Conservation (phyloP, 805 yeast species). For the Candida nitratophila region DNA sequence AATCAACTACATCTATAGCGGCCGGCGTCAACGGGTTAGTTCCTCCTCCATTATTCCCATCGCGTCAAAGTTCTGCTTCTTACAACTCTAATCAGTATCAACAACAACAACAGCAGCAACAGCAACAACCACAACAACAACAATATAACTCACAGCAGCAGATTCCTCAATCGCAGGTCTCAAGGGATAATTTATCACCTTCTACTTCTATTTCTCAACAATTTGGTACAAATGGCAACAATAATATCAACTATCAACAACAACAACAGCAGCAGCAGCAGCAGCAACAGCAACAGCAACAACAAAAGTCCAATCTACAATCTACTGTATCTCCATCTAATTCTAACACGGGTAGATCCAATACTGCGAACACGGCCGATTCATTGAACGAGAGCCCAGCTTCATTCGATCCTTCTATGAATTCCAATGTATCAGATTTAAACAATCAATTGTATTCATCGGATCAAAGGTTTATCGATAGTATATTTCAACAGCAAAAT, state of each 20-base stretch:
- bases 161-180: not conserved
- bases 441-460: not conserved
- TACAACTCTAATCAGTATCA: not conserved
- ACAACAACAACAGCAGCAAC: slow-evolving; percentile 1
- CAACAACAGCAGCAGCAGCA: slow-evolving; percentile 1
- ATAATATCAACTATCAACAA: slow-evolving; percentile 13
- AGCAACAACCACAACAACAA: slow-evolving; percentile 1
- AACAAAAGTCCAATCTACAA: slow-evolving; percentile 1
- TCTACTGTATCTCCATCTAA: slow-evolving; percentile 13
- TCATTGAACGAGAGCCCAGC: not conserved
- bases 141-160: not conserved
- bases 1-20: slow-evolving; percentile 16
- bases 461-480: slow-evolving; percentile 32
- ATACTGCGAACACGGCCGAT: slow-evolving; percentile 2
- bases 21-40: slow-evolving; percentile 18
- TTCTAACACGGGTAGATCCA: slow-evolving; percentile 7
- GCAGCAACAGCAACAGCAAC: slow-evolving; percentile 12
- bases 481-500: slow-evolving; percentile 72
- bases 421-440: not conserved
- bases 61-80: slow-evolving; percentile 1
- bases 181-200: no score
- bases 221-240: no score
- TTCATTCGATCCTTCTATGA: not conserved
- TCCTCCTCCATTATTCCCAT: slow-evolving; percentile 21
- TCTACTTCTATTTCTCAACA: no score